These are phyloP conservation scores for Botrytis porri DNA, from an alignment of 2,329 filamentous ascomycete species.

Conservation along the genomic window DNA sequence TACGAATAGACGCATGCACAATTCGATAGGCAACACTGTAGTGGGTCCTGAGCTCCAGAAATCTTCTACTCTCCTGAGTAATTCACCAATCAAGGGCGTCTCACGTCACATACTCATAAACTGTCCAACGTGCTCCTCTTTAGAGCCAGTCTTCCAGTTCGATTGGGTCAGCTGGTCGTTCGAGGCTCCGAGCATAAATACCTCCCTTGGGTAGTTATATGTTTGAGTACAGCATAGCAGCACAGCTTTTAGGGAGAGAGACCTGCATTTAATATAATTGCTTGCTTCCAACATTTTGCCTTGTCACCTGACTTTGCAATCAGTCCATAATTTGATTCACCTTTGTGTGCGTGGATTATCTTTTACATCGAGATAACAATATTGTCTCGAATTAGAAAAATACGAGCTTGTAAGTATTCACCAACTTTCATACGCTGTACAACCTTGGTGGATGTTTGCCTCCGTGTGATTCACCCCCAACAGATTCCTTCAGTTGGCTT, in stretches of 20 bases:
- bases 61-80: conserved; percentile 3
- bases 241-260: conserved; percentile 18
- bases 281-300: background rate
- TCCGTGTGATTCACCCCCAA: conserved; percentile 6
- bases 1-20: conserved; percentile 12
- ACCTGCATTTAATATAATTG: conserved; percentile 19
- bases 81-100: conserved; percentile 17
- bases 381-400: conserved; percentile 8
- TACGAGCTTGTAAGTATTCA: conserved; percentile 16
- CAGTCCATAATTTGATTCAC: conserved; percentile 8
- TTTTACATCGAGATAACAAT: conserved; percentile 11
- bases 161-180: conserved; percentile 18
- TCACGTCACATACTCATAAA: conserved; percentile 21
- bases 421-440: conserved; percentile 13
- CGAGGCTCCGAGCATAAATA: conserved; percentile 19
- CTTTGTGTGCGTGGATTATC: conserved; percentile 13
- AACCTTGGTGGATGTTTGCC: conserved; percentile 2
- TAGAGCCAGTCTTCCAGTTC: conserved; percentile 14
- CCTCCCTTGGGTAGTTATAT: conserved; percentile 5
- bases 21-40: conserved; percentile 14
- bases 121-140: conserved; percentile 17
- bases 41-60: conserved; percentile 6
- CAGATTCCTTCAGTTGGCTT: background rate
- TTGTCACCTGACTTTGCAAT: conserved; percentile 20
- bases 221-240: conserved; percentile 17